Base-by-base conservation (phyloP, 2,329 filamentous ascomycete genomes). In the Fusarium sp. region DNA sequence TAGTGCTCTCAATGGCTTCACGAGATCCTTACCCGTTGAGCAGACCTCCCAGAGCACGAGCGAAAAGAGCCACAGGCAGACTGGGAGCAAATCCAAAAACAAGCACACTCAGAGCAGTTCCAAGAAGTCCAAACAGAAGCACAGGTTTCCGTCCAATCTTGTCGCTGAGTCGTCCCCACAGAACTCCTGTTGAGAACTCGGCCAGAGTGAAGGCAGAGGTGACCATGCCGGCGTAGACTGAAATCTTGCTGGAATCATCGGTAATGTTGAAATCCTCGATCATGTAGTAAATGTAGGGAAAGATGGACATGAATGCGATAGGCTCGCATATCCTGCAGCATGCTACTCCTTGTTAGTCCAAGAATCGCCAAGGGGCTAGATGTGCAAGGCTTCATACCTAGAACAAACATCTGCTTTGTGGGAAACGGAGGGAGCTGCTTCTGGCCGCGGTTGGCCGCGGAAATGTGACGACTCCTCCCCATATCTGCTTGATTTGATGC, bases 251-350 rank as follows among this genome's bases (percentile, higher is more conserved):
- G 68, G 91, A 84, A 77, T 93, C 89, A 50, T 92, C 85, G 68
- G 93, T 92, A 77, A 97, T 90, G 75, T 92, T 85, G 81, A 98
- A 98, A 67, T 93, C 93, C 75, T 93, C 86, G 73, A 98, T 91
- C 96, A 99, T 98, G 83, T 92, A 95, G 83, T 97, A 98, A 74
- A 97, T 93, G 80, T 98, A 99, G 1, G 96, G 96, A 78, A 99
- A 98, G 74, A 98, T 97, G 58, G 94, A 97, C 93, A 97, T 98
- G 85, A 99, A 98, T 6, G 96, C 96, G 79, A 99, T 98, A 57
- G 96, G 96, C 79, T 99, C 96, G 84, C 93, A 97, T 83, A 99
- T 95, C 77, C 96, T 91, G 82, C 94, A 97, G 76, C 97, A 86
- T 49, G 93, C 94, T 96, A 69, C 51, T 42, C 25, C 25, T 27